A percentile compares a stretch with the other conserved stretches of the same genome.
phyloP scores from a whole-genome alignment of 768 basidiomycete genomes.

The Tephrocybe sp. region DNA sequence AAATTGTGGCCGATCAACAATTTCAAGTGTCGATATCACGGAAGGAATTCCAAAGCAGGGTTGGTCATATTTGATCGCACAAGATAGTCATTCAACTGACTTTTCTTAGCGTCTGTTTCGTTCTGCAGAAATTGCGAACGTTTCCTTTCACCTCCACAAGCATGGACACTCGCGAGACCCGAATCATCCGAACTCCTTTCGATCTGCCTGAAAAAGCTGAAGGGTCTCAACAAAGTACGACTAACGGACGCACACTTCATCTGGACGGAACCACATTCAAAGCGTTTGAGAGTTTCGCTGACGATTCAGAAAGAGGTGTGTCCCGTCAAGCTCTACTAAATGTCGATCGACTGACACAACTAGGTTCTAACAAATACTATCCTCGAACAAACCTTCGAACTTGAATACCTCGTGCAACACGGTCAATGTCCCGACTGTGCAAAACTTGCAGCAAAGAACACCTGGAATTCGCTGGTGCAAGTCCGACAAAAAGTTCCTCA shows the following conservation, averaged over 20 bases:
- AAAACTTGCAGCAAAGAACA: constrained; percentile 94
- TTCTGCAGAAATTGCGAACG: constrained; percentile 97
- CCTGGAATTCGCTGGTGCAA: constrained; percentile 97
- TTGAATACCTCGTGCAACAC: constrained; percentile 92
- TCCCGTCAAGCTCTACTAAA: not conserved
- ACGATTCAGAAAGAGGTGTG: constrained; percentile 97
- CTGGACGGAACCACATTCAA: constrained; percentile 99
- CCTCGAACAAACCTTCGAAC: constrained; percentile 95
- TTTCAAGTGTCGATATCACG: constrained; percentile 84
- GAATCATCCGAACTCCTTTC: constrained; percentile 94
- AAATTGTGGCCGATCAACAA: not conserved
- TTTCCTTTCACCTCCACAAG: constrained; percentile 84
- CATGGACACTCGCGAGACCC: constrained; percentile 83
- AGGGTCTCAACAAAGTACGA: constrained; percentile 90
- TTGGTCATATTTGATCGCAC: constrained; percentile 25
- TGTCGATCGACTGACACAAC: not conserved
- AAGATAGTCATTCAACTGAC: not conserved
- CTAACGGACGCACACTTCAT: constrained; percentile 98
- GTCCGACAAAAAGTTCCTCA: constrained; percentile 99
- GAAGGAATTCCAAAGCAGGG: constrained; percentile 97
- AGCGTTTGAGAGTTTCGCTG: constrained; percentile 86
- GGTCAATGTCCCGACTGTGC: constrained; percentile 96
- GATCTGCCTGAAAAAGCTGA: constrained; percentile 92
- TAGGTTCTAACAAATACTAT: constrained; percentile 94
- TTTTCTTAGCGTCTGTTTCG: constrained; percentile 68